These are phyloP conservation scores for Serpula lacrymans DNA, from an alignment of 768 basidiomycete species.

Conservation along the genomic window DNA sequence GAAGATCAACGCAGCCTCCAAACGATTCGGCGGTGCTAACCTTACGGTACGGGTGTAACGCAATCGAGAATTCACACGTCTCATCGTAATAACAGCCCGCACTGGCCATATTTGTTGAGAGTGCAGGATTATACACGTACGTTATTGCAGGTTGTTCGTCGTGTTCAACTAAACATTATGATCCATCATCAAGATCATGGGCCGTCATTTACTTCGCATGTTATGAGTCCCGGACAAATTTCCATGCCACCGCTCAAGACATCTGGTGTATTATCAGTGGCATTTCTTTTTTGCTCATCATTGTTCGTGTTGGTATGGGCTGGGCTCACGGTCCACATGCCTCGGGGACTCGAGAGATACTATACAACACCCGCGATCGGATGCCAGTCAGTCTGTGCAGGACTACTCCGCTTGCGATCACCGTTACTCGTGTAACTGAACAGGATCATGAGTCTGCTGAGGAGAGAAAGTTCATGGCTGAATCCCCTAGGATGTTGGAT, in stretches of 20 bases:
- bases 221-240: conserved; percentile 9
- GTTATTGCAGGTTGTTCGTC: background rate
- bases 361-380: too few relatives aligned
- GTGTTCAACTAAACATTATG: background rate
- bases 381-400: too few relatives aligned
- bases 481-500: too few relatives aligned
- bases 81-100: conserved; percentile 8
- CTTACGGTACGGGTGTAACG: too few relatives aligned
- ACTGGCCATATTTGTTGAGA: conserved; percentile 12
- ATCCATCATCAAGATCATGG: conserved; percentile 11
- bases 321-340: conserved; percentile 1
- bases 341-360: too few relatives aligned
- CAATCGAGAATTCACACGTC: too few relatives aligned
- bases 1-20: too few relatives aligned
- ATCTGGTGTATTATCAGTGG: conserved; percentile 11
- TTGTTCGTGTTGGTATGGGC: conserved; percentile 17
- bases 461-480: too few relatives aligned
- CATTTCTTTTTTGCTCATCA: conserved; percentile 21
- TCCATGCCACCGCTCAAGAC: conserved; percentile 15
- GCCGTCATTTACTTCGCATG: conserved; percentile 12
- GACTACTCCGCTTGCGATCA: too few relatives aligned
- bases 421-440: too few relatives aligned
- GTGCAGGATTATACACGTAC: conserved; percentile 16
- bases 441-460: too few relatives aligned
- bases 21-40: too few relatives aligned